A percentile compares a stretch with the other conserved stretches of the same genome.
Evolutionary conservation across 306 rosid genomes (phyloP).

Genomic region (Cicer judaicum): DNA sequence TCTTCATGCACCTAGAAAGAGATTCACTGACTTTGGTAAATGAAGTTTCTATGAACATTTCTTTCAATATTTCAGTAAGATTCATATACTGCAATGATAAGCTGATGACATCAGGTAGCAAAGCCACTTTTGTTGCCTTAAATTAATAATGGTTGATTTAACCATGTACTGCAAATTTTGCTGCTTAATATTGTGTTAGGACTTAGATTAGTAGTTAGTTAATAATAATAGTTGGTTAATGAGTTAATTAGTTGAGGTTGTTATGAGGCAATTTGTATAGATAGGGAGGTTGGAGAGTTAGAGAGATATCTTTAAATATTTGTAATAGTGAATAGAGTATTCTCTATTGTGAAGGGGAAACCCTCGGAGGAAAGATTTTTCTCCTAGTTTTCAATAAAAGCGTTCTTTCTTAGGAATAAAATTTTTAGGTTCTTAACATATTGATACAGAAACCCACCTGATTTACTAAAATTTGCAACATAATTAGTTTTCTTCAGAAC

Average conservation of each 20-base stretch:
- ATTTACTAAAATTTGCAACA: background rate
- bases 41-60: slow-evolving; percentile 29
- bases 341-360: too few species aligned
- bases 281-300: too few species aligned
- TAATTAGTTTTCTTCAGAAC: background rate
- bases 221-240: too few species aligned
- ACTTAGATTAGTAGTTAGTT: too few species aligned
- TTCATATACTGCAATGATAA: background rate
- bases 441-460: background rate
- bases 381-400: too few species aligned
- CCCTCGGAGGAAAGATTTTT: too few species aligned
- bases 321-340: too few species aligned
- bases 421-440: too few species aligned
- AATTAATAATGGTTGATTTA: background rate
- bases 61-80: slow-evolving; percentile 16
- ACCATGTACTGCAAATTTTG: background rate
- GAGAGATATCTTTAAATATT: too few species aligned
- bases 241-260: too few species aligned
- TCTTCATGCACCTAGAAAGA: slow-evolving; percentile 89
- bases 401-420: too few species aligned
- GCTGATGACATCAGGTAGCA: background rate
- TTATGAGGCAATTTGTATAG: too few species aligned
- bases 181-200: background rate
- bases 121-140: background rate
- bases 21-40: slow-evolving; percentile 80